A percentile compares a stretch with the other conserved stretches of the same genome.
phyloP scores from a whole-genome alignment of 495 filamentous ascomycete species.

The Pyrenopolyporus hunteri region DNA sequence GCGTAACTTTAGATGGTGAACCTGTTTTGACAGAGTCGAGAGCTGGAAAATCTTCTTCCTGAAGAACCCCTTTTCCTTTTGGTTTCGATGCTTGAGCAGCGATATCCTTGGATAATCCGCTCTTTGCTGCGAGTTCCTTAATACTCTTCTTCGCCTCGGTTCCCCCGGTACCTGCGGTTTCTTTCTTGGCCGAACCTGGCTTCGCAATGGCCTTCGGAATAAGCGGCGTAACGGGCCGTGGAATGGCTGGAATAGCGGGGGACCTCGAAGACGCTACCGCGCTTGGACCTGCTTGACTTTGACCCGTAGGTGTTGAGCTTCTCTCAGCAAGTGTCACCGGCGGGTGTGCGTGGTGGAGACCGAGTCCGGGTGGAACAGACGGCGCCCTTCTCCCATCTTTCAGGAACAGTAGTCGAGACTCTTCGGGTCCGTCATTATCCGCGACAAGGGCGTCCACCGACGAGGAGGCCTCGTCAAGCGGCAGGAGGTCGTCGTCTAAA shows the following conservation, averaged over 20 bases:
- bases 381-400: conserved; percentile 50
- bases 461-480: conserved; percentile 58
- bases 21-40: conserved; percentile 50
- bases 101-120: conserved; percentile 55
- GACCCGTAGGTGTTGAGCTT: conserved; percentile 23
- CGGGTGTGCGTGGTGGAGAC: conserved; percentile 61
- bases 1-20: conserved; percentile 30
- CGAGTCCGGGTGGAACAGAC: conserved; percentile 70
- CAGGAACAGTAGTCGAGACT: conserved; percentile 50
- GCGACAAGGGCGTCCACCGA: conserved; percentile 65
- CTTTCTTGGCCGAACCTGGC: conserved; percentile 34
- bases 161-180: conserved; percentile 18
- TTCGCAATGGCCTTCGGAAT: conserved; percentile 10
- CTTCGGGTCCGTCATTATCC: conserved; percentile 49
- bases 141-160: conserved; percentile 56
- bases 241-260: conserved; percentile 29
- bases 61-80: conserved; percentile 44
- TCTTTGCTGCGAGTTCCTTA: conserved; percentile 52
- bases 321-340: conserved; percentile 30
- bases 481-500: conserved; percentile 56
- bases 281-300: conserved; percentile 19
- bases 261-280: conserved; percentile 2
- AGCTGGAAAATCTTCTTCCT: conserved; percentile 66
- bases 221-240: conserved; percentile 39
- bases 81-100: conserved; percentile 48